Evolutionary conservation across 331 rosid species (phyloP).

Genomic region (Pyrus hybrid): DNA sequence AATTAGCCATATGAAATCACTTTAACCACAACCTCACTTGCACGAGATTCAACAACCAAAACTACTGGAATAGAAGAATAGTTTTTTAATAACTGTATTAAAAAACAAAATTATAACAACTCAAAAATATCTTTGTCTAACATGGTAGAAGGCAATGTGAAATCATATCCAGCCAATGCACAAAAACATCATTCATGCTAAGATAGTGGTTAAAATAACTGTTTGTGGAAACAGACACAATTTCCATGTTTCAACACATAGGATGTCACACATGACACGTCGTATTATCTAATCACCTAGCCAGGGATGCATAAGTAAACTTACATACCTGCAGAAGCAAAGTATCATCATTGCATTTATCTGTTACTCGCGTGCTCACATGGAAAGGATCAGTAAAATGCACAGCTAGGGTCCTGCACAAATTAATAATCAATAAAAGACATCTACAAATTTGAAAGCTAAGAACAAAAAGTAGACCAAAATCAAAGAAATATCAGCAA

Average conservation of each 20-base stretch:
- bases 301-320: slow-evolving; percentile 8
- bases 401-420: slow-evolving; percentile 84
- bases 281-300: not conserved
- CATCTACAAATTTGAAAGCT: not conserved
- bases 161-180: not conserved
- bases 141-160: not conserved
- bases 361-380: slow-evolving; percentile 74
- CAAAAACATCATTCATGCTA: not conserved
- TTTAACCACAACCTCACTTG: too few species aligned
- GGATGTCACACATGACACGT: not conserved
- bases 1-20: too few species aligned
- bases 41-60: too few species aligned
- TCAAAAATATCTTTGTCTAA: not conserved
- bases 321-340: slow-evolving; percentile 83
- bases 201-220: not conserved
- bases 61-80: too few species aligned
- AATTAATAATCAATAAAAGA: not conserved
- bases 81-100: too few species aligned
- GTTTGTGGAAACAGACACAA: not conserved
- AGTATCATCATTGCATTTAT: slow-evolving; percentile 86
- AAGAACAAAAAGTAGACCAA: not conserved
- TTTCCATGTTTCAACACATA: not conserved
- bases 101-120: too few species aligned
- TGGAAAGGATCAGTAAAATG: slow-evolving; percentile 96
- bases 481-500: not conserved